These are phyloP conservation scores for Chaetomium olivaceum DNA, from an alignment of 2,329 filamentous ascomycete genomes.

Conservation along the genomic window DNA sequence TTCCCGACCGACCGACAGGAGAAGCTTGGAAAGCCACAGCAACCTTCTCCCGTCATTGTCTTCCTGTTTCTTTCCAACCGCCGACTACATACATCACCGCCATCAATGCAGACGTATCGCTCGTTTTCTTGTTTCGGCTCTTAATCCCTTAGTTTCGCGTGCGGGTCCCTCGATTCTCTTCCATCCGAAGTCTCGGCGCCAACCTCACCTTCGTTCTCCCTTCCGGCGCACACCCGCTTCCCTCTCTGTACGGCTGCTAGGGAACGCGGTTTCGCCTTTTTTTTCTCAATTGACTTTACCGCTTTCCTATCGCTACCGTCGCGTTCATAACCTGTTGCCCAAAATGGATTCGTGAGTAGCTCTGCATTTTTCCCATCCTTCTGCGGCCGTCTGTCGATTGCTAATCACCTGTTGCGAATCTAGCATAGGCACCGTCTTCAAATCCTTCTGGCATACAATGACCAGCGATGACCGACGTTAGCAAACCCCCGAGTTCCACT, in stretches of 20 bases:
- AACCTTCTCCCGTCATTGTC: slow-evolving; percentile 14
- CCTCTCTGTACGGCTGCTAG: slow-evolving; percentile 5
- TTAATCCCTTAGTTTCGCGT: slow-evolving; percentile 1
- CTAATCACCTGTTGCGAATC: slow-evolving; percentile 29
- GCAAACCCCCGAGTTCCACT: slow-evolving; percentile 35
- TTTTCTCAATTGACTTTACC: neutral
- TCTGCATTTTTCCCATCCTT: slow-evolving; percentile 4
- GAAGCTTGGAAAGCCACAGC: slow-evolving; percentile 24
- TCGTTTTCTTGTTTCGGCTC: slow-evolving; percentile 28
- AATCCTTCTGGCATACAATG: slow-evolving; percentile 94
- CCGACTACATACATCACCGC: slow-evolving; percentile 31
- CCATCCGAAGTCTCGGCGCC: neutral
- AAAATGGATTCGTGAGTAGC: slow-evolving; percentile 26
- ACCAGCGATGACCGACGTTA: slow-evolving; percentile 69
- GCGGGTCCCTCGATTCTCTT: slow-evolving; percentile 2
- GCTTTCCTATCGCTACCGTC: slow-evolving; percentile 2
- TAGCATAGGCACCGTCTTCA: slow-evolving; percentile 71
- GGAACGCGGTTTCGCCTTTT: slow-evolving; percentile 4
- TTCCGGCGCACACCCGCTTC: neutral
- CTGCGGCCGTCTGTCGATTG: slow-evolving; percentile 22
- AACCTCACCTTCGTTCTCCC: neutral
- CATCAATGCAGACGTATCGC: slow-evolving; percentile 30
- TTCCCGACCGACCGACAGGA: slow-evolving; percentile 4
- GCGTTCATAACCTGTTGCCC: slow-evolving; percentile 2
- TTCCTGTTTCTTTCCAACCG: slow-evolving; percentile 17